Evolutionary conservation across 768 basidiomycete species (phyloP).

Genomic region (Crepidotus variabilis): DNA sequence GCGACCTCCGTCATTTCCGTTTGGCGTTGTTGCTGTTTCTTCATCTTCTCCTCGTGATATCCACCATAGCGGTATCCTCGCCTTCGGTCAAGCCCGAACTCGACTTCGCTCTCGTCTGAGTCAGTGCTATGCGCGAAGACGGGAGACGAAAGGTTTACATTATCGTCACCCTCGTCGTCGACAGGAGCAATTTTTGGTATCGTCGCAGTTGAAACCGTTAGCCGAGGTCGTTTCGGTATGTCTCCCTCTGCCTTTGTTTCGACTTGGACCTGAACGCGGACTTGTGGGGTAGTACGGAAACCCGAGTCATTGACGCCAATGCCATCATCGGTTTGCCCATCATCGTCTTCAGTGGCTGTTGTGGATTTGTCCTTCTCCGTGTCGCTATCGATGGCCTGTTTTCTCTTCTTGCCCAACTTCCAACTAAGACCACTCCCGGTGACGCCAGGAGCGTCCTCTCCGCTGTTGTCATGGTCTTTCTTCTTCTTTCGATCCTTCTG

Average conservation of each 20-base stretch:
- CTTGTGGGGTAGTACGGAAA: background rate
- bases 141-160: slow-evolving; percentile 30
- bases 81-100: slow-evolving; percentile 6
- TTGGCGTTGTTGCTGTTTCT: slow-evolving; percentile 3
- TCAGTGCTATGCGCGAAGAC: slow-evolving; percentile 33
- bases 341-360: background rate
- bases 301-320: background rate
- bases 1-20: slow-evolving; percentile 1
- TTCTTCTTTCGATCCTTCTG: slow-evolving; percentile 5
- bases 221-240: background rate
- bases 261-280: background rate
- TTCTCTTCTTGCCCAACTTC: slow-evolving; percentile 12
- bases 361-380: slow-evolving; percentile 1
- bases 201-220: background rate
- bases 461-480: slow-evolving; percentile 23
- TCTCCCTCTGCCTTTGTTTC: background rate
- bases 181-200: background rate
- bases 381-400: slow-evolving; percentile 2
- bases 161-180: background rate
- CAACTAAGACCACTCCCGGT: slow-evolving; percentile 7
- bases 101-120: slow-evolving; percentile 14
- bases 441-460: slow-evolving; percentile 7
- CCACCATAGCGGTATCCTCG: slow-evolving; percentile 26
- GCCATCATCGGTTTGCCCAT: background rate
- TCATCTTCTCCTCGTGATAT: slow-evolving; percentile 5